Evolutionary conservation across 225 moss, liverwort and hornwort genomes (phyloP).

Genomic region (Anthoceros angustus): DNA sequence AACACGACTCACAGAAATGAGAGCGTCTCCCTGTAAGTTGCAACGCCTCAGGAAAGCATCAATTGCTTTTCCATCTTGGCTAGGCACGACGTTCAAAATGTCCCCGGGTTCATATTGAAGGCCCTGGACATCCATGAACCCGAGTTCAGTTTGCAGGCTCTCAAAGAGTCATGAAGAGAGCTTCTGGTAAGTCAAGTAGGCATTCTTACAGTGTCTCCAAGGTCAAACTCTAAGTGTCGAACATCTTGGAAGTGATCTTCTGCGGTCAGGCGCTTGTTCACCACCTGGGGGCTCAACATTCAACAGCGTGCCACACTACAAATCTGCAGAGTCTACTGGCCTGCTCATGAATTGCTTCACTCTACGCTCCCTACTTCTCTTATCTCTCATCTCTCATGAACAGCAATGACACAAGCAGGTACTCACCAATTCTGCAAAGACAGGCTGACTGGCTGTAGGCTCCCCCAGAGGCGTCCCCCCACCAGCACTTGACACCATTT

Average conservation of each 20-base stretch:
- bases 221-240: conserved; percentile 74
- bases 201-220: conserved; percentile 51
- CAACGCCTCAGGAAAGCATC: conserved; percentile 52
- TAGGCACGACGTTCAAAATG: conserved; percentile 53
- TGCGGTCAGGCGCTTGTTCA: conserved; percentile 50
- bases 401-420: background rate
- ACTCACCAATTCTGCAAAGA: conserved; percentile 57
- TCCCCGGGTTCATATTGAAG: conserved; percentile 60
- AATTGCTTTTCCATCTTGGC: conserved; percentile 33
- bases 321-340: background rate
- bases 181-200: background rate
- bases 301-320: background rate
- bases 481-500: conserved; percentile 51
- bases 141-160: background rate
- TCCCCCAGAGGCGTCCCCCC: conserved; percentile 30
- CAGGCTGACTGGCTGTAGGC: conserved; percentile 46
- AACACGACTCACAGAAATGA: conserved; percentile 30
- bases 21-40: conserved; percentile 44
- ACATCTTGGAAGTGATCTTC: conserved; percentile 83
- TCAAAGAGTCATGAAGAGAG: background rate
- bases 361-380: background rate
- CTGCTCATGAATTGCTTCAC: background rate
- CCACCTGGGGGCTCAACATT: conserved; percentile 13
- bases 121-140: conserved; percentile 29
- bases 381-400: background rate